phyloP scores from a whole-genome alignment of 192 early-diverging fungal genomes.

The Chytriomyces confervae region DNA sequence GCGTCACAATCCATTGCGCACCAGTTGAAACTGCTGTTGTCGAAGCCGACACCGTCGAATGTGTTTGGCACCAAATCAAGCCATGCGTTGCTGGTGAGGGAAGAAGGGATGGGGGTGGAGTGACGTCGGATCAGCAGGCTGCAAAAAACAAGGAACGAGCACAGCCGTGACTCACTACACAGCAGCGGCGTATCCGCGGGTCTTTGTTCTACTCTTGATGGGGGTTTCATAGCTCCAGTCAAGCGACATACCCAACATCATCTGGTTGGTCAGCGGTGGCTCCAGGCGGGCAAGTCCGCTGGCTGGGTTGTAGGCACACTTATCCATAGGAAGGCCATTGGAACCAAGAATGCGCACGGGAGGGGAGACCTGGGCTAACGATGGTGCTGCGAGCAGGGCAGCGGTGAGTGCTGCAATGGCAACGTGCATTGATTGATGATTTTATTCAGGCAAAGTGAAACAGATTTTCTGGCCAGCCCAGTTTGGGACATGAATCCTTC shows the following conservation, averaged over 20 bases:
- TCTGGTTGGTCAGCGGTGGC: slow-evolving; percentile 5
- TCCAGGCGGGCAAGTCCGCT: slow-evolving; percentile 15
- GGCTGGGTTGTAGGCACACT: slow-evolving; percentile 8
- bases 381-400: slow-evolving; percentile 2
- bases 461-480: too few relatives aligned
- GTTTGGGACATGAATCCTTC: too few relatives aligned
- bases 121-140: not conserved
- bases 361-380: not conserved
- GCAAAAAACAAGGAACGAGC: not conserved
- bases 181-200: slow-evolving; percentile 28
- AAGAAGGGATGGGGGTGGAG: not conserved
- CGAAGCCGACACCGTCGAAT: slow-evolving; percentile 17
- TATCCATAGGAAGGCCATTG: not conserved
- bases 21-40: slow-evolving; percentile 43
- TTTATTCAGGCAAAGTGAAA: too few relatives aligned
- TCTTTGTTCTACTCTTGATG: slow-evolving; percentile 1
- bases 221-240: slow-evolving; percentile 30
- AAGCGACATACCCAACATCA: slow-evolving; percentile 32
- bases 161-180: slow-evolving; percentile 19
- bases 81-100: slow-evolving; percentile 38
- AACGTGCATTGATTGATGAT: too few relatives aligned
- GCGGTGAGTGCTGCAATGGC: not conserved
- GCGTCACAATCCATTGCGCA: slow-evolving; percentile 7
- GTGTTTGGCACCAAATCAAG: slow-evolving; percentile 25
- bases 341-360: slow-evolving; percentile 14